phyloP scores from a whole-genome alignment of 2,329 filamentous ascomycete genomes.

The Exophiala lecanii-corni region DNA sequence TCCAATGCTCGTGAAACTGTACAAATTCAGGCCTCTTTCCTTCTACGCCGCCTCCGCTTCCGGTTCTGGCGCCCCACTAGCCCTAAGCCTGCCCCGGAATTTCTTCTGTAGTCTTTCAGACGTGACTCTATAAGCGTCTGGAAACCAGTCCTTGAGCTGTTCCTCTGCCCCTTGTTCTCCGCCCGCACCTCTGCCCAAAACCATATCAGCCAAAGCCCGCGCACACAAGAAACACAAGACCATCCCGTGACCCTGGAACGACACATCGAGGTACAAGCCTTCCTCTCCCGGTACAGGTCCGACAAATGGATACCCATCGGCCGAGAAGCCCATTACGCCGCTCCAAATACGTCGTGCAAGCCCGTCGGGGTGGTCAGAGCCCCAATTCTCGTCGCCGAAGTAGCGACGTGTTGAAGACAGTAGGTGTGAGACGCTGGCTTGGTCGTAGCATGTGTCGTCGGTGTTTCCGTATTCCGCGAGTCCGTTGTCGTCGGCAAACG shows the following conservation, averaged over 20 bases:
- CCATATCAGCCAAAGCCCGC: conserved; percentile 18
- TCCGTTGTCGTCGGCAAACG: conserved; percentile 12
- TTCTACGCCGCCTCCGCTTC: no score
- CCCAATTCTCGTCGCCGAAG: conserved; percentile 41
- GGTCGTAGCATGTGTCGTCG: conserved; percentile 29
- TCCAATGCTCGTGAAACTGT: no score
- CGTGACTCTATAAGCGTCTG: conserved; percentile 18
- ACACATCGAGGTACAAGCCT: conserved; percentile 20
- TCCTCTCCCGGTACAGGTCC: conserved; percentile 42
- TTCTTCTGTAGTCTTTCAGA: conserved; percentile 18
- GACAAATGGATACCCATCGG: conserved; percentile 51
- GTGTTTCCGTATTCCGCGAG: conserved; percentile 24
- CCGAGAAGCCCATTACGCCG: conserved; percentile 55
- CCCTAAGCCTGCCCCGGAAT: conserved; percentile 15
- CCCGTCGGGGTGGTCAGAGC: conserved; percentile 37
- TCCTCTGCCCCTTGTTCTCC: conserved; percentile 7
- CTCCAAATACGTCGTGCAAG: conserved; percentile 48
- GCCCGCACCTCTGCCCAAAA: conserved; percentile 7
- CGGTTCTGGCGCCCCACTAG: no score
- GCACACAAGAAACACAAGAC: conserved; percentile 24
- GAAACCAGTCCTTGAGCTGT: conserved; percentile 20
- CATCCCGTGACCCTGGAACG: conserved; percentile 26
- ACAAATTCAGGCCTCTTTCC: no score
- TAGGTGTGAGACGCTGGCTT: conserved; percentile 27
- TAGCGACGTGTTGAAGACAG: conserved; percentile 27